Evolutionary conservation across 129 eudicot species (phyloP).

Genomic region (Ambrosia artemisiifolia): DNA sequence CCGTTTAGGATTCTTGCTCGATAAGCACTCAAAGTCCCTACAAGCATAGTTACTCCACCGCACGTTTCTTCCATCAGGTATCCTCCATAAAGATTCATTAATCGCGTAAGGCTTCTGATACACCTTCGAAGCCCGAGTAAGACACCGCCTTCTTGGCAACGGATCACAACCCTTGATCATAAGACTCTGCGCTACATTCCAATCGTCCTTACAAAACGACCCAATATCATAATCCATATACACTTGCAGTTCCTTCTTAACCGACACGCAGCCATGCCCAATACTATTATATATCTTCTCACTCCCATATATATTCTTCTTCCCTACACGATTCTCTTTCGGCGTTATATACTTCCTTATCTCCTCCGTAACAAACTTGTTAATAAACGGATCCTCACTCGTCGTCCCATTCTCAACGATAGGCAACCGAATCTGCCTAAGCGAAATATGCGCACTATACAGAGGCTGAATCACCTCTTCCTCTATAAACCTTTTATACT

Average conservation of each 20-base stretch:
- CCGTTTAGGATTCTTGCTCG: slow-evolving; percentile 73
- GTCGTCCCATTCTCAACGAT: slow-evolving; percentile 41
- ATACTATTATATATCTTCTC: slow-evolving; percentile 66
- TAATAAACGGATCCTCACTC: slow-evolving; percentile 78
- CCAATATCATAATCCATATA: slow-evolving; percentile 97
- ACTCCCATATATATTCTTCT: slow-evolving; percentile 60
- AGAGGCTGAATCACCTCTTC: slow-evolving; percentile 85
- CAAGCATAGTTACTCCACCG: slow-evolving; percentile 84
- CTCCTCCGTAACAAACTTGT: slow-evolving; percentile 74
- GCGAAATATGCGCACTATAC: slow-evolving; percentile 79
- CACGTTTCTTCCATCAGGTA: slow-evolving; percentile 83
- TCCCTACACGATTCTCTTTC: slow-evolving; percentile 67
- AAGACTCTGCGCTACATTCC: slow-evolving; percentile 80
- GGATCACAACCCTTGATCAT: slow-evolving; percentile 94
- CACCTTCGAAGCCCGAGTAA: slow-evolving; percentile 87
- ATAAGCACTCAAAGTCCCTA: slow-evolving; percentile 77
- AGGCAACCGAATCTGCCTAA: slow-evolving; percentile 85
- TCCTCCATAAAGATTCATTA: slow-evolving; percentile 77
- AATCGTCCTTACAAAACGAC: slow-evolving; percentile 93
- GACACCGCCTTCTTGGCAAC: slow-evolving; percentile 88
- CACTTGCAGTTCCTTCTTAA: slow-evolving; percentile 74
- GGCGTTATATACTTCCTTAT: slow-evolving; percentile 85
- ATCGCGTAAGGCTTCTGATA: slow-evolving; percentile 74
- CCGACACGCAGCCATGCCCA: slow-evolving; percentile 83
- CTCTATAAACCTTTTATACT: slow-evolving; percentile 61